phyloP scores from a whole-genome alignment of 306 rosid genomes.

The Casuarina glauca region DNA sequence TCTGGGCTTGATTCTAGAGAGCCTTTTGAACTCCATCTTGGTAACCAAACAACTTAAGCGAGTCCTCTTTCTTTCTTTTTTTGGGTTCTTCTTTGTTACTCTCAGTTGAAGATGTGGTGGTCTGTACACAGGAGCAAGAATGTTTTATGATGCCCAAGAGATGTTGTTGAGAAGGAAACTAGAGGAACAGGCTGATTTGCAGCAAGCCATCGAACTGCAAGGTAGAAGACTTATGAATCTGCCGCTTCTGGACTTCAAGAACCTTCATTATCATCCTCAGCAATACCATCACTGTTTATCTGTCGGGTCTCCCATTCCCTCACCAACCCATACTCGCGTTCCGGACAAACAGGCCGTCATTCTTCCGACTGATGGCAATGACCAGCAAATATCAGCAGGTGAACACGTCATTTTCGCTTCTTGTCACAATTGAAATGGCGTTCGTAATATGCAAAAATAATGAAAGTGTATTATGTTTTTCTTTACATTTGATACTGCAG shows the following conservation, averaged over 20 bases:
- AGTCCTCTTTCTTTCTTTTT: neutral
- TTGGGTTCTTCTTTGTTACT: neutral
- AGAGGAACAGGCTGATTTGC: constrained; percentile 88
- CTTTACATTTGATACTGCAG: constrained; percentile 40
- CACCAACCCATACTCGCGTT: constrained; percentile 47
- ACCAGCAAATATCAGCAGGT: constrained; percentile 67
- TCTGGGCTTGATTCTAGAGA: constrained; percentile 41
- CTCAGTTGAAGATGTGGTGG: neutral
- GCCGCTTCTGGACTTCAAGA: constrained; percentile 84
- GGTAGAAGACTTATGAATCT: constrained; percentile 77
- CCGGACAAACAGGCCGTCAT: constrained; percentile 41
- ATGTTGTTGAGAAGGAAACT: constrained; percentile 65
- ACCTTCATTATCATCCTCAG: constrained; percentile 46
- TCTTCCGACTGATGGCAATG: constrained; percentile 48
- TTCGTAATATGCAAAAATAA: neutral
- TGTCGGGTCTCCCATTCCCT: constrained; percentile 53
- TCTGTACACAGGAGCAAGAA: constrained; percentile 55
- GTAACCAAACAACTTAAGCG: constrained; percentile 32
- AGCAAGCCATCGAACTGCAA: constrained; percentile 79
- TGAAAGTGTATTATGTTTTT: constrained; percentile 13
- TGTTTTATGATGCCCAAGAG: constrained; percentile 64
- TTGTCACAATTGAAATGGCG: neutral
- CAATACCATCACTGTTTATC: constrained; percentile 62
- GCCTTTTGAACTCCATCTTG: constrained; percentile 46
- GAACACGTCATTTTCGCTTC: constrained; percentile 7